Evolutionary conservation across 768 basidiomycete genomes (phyloP), one percentile per base, ranked within the genome.

Genomic region (Strobilomyces echinocephalus): DNA sequence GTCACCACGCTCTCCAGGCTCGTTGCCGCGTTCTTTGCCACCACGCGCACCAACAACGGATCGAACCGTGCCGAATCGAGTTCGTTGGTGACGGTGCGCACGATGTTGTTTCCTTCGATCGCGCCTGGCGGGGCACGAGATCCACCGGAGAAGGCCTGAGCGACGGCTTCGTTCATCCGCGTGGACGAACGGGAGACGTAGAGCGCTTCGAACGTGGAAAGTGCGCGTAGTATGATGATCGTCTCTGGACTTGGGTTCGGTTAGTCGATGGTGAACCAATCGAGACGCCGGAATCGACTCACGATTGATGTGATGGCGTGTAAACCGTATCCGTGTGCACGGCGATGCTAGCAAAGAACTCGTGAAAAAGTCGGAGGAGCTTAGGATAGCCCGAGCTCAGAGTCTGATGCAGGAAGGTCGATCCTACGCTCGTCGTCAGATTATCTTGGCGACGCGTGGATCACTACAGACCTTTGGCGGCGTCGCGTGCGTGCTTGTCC

Each of bases 241-340:
- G 97, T 95, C 71, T 99, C 97, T 35, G 95, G 90, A 61, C 94
- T 24, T 97, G 49, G 47, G 20, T 38, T 30, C 24, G 16, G 6
- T 51, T n/a, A 5, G 52, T 55, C 24, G 31, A 46, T 30, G 42
- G 50, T 40, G 46, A 34, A 21, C 26, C 14, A n/a, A 56, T 10
- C 16, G 40, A 54, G 16, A 53, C 51, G 24, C 11, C 47, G 20
- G 7, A 26, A 33, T 31, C 49, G 46, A 50, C 68, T 57, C 49
- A 90, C 92, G 91, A 93, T 72, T 99, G 97, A 46, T 88, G 80
- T 1, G 81, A 77, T 49, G 85, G 82, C 0, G 83, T 85, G 67
- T 98, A 98, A 7, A 90, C 74, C 0, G 97, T 98, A 64, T 98
- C 95, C 2, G 97, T 97, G 65, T 97, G 91, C 11, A 95, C 88